phyloP scores from a whole-genome alignment of 2,329 filamentous ascomycete genomes.

The Phialemoniopsis sp. region DNA sequence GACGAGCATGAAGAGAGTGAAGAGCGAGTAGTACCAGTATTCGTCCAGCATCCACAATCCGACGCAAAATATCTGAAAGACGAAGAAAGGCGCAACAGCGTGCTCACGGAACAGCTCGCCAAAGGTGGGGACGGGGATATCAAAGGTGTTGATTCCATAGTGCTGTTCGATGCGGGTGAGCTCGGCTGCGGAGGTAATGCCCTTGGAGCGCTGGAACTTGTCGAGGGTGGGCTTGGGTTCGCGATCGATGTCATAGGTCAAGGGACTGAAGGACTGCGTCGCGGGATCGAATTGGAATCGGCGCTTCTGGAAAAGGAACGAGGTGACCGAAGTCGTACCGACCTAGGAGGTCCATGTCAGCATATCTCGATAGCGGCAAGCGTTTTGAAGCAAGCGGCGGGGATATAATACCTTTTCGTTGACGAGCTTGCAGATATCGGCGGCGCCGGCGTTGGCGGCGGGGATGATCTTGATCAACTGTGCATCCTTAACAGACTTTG shows the following conservation, averaged over 20 bases:
- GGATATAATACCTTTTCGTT: conserved; percentile 58
- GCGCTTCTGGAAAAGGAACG: conserved; percentile 97
- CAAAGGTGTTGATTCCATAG: conserved; percentile 94
- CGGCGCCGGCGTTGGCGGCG: conserved; percentile 78
- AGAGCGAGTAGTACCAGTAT: conserved; percentile 99
- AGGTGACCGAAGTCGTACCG: conserved; percentile 69
- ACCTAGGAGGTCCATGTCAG: conserved; percentile 38
- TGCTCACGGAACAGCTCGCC: conserved; percentile 97
- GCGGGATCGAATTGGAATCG: conserved; percentile 81
- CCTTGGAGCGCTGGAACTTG: conserved; percentile 75
- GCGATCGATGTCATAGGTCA: conserved; percentile 78
- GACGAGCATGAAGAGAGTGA: conserved; percentile 98
- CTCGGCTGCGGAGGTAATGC: conserved; percentile 70
- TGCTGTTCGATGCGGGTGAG: conserved; percentile 80
- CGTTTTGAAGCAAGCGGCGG: conserved; percentile 1
- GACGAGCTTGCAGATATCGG: conserved; percentile 81
- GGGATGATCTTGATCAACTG: conserved; percentile 90
- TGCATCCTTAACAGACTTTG: conserved; percentile 67
- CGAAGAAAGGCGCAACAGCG: conserved; percentile 97
- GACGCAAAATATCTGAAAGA: conserved; percentile 98
- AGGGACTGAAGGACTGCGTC: conserved; percentile 71
- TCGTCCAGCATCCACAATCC: conserved; percentile 98
- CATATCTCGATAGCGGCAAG: no score
- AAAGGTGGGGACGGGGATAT: conserved; percentile 95
- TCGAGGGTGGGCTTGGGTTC: conserved; percentile 78